Evolutionary conservation across 208 protist species (phyloP).

Genomic region (Crithidia thermophila): DNA sequence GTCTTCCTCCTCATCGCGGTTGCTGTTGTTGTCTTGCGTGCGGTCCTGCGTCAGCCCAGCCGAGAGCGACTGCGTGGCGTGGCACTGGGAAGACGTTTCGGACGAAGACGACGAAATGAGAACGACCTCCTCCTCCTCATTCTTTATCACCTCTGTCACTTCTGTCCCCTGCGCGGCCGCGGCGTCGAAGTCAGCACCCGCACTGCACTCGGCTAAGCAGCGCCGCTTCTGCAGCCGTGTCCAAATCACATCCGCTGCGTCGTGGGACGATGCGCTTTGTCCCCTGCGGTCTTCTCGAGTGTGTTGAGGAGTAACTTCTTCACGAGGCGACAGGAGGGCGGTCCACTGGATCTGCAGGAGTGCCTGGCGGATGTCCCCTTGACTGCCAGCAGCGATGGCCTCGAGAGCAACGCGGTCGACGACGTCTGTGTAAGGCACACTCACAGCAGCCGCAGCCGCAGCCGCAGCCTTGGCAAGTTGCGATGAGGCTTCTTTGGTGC

Average conservation of each 20-base stretch:
- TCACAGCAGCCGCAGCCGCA: no score
- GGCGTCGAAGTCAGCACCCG: no score
- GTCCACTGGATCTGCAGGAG: slow-evolving; percentile 77
- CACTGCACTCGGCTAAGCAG: neutral
- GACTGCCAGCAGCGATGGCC: slow-evolving; percentile 45
- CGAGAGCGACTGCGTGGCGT: neutral
- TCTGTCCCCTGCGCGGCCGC: neutral
- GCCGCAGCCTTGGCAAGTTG: neutral
- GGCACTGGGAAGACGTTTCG: neutral
- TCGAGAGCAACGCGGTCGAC: slow-evolving; percentile 28
- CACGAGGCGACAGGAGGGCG: slow-evolving; percentile 31
- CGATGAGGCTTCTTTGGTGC: no score
- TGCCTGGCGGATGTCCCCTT: slow-evolving; percentile 86
- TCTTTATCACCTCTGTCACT: neutral
- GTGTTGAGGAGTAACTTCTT: no score
- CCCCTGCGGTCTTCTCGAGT: no score
- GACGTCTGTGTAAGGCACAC: slow-evolving; percentile 2
- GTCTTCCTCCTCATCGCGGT: neutral
- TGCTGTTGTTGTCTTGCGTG: neutral
- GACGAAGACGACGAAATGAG: slow-evolving; percentile 14
- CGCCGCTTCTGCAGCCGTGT: slow-evolving; percentile 18
- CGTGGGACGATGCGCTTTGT: no score
- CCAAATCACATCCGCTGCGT: slow-evolving; percentile 15
- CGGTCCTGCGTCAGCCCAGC: neutral
- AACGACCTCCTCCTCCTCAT: slow-evolving; percentile 1